Conservation (phyloP, 345 rosid species). For the Ailanthus altissimus region DNA sequence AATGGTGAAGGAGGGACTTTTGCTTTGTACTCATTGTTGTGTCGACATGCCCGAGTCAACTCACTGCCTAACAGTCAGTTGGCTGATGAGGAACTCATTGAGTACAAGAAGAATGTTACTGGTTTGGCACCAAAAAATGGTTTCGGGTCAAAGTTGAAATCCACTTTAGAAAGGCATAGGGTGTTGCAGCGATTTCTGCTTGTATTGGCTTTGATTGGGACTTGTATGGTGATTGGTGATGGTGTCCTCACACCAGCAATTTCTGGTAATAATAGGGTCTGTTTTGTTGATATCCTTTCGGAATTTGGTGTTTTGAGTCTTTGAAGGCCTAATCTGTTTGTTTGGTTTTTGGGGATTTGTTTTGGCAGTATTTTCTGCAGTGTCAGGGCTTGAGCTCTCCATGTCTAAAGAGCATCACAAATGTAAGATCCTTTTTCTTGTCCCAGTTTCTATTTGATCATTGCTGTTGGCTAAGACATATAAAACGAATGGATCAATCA, state of each 20-base stretch:
- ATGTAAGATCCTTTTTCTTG: conserved; percentile 43
- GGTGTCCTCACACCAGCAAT: conserved; percentile 87
- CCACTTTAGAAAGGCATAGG: conserved; percentile 60
- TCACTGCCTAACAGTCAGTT: conserved; percentile 75
- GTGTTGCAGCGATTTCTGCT: conserved; percentile 78
- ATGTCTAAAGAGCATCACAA: conserved; percentile 75
- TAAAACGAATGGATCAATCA: background rate
- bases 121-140: conserved; percentile 37
- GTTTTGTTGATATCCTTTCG: conserved; percentile 13
- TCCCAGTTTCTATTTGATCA: background rate
- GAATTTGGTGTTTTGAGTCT: background rate
- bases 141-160: conserved; percentile 60
- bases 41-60: conserved; percentile 88
- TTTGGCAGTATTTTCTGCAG: conserved; percentile 82
- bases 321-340: conserved; percentile 12
- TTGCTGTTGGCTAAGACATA: background rate
- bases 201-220: conserved; percentile 78
- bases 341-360: conserved; percentile 13
- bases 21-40: conserved; percentile 82
- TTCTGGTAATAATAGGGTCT: conserved; percentile 56
- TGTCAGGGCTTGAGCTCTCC: conserved; percentile 88
- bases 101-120: conserved; percentile 55
- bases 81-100: conserved; percentile 71
- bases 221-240: conserved; percentile 97
- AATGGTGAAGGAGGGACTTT: conserved; percentile 96